Percentiles rank a stretch among this genome's conserved stretches.
Evolutionary conservation across 1,139 yeast genomes (phyloP).

Genomic region (Scheffersomyces parashehatae): DNA sequence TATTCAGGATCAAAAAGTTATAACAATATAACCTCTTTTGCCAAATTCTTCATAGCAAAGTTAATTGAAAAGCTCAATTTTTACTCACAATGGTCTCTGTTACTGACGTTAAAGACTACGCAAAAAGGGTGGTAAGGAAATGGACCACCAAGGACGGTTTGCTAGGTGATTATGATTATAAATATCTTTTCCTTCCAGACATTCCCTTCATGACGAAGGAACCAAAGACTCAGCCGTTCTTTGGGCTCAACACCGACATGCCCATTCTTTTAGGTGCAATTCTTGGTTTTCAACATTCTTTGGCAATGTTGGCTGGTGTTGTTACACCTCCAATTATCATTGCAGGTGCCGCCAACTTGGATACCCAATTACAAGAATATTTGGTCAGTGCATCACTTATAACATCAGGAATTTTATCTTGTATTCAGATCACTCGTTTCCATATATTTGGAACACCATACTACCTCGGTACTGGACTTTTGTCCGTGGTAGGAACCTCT

Average conservation of each 20-base stretch:
- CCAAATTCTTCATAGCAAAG: background rate
- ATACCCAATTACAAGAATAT: conserved; percentile 54
- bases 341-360: conserved; percentile 59
- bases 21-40: conserved; percentile 3
- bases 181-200: conserved; percentile 71
- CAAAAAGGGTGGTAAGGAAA: conserved; percentile 35
- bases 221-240: conserved; percentile 70
- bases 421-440: conserved; percentile 78
- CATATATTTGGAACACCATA: conserved; percentile 71
- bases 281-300: conserved; percentile 82
- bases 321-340: conserved; percentile 83
- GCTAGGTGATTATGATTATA: conserved; percentile 82
- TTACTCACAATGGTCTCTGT: background rate
- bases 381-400: conserved; percentile 78
- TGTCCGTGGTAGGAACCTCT: conserved; percentile 87
- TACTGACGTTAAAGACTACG: conserved; percentile 14
- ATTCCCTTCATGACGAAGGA: conserved; percentile 62
- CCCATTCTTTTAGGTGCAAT: conserved; percentile 74
- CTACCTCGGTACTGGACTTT: conserved; percentile 81
- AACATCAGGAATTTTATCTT: conserved; percentile 71
- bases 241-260: conserved; percentile 75
- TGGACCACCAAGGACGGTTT: conserved; percentile 74
- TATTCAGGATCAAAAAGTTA: conserved; percentile 4
- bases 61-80: background rate
- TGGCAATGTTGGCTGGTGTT: conserved; percentile 90